Percentiles rank a stretch among this genome's conserved stretches.
phyloP scores from a whole-genome alignment of 2,329 filamentous ascomycete genomes.

The Bipolaris oryzae region DNA sequence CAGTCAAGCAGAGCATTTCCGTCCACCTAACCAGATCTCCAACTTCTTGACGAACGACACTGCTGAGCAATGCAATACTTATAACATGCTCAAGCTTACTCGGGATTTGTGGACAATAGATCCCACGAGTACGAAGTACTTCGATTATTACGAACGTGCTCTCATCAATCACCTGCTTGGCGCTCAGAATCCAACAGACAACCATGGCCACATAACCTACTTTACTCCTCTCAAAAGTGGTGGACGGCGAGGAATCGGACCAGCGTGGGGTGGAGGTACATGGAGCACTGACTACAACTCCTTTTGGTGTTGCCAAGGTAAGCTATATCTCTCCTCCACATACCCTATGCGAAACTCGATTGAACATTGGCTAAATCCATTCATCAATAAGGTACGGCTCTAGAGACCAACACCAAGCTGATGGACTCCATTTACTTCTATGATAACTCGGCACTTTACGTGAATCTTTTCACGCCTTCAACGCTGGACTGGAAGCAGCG shows the following conservation, averaged over 20 bases:
- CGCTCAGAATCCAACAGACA: slow-evolving; percentile 53
- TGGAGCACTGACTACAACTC: slow-evolving; percentile 61
- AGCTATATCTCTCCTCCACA: not conserved
- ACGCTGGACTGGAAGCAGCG: slow-evolving; percentile 53
- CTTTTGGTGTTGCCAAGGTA: slow-evolving; percentile 57
- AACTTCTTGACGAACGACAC: slow-evolving; percentile 55
- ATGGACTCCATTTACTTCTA: slow-evolving; percentile 61
- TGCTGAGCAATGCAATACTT: slow-evolving; percentile 60
- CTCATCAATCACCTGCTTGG: slow-evolving; percentile 60
- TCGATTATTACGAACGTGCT: slow-evolving; percentile 61
- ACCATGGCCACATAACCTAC: slow-evolving; percentile 60
- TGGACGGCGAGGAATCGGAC: slow-evolving; percentile 56
- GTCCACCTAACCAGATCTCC: slow-evolving; percentile 54
- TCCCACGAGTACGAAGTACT: slow-evolving; percentile 53
- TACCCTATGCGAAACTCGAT: not conserved
- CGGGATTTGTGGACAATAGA: slow-evolving; percentile 58
- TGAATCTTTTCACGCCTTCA: slow-evolving; percentile 59
- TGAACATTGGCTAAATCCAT: not conserved
- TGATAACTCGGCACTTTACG: slow-evolving; percentile 51
- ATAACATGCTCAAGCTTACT: slow-evolving; percentile 64
- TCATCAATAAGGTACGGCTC: slow-evolving; percentile 52
- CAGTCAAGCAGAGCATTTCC: slow-evolving; percentile 61
- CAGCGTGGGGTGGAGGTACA: slow-evolving; percentile 59
- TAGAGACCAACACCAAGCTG: slow-evolving; percentile 62
- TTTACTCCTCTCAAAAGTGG: slow-evolving; percentile 60